Conservation (phyloP, 306 rosid species). For the Vicia sativa region DNA sequence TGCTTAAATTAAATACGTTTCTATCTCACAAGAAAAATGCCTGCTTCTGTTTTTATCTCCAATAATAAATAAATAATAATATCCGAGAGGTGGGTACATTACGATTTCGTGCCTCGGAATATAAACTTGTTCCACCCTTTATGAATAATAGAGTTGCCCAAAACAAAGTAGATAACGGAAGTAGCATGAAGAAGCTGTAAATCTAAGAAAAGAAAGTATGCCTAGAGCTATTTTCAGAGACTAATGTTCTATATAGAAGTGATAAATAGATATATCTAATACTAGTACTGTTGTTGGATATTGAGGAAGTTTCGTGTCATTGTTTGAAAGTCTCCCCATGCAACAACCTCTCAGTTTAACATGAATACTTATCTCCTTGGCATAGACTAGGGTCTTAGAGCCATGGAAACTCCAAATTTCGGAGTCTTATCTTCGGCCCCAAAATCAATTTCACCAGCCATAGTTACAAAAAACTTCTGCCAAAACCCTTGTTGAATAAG, state of each 20-base stretch:
- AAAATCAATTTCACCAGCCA: conserved; percentile 68
- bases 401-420: conserved; percentile 62
- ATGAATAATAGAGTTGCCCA: conserved; percentile 16
- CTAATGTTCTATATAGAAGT: conserved; percentile 21
- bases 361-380: conserved; percentile 4
- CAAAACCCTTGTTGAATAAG: conserved; percentile 61
- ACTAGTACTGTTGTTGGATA: conserved; percentile 32
- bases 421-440: conserved; percentile 38
- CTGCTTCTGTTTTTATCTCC: not conserved
- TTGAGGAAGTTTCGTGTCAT: conserved; percentile 30
- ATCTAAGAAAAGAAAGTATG: conserved; percentile 12
- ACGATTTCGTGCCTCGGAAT: conserved; percentile 6
- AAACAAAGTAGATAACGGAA: conserved; percentile 11
- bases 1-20: no score
- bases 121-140: conserved; percentile 15
- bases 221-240: conserved; percentile 19
- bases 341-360: conserved; percentile 36
- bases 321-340: conserved; percentile 13
- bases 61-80: not conserved
- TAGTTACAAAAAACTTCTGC: conserved; percentile 49
- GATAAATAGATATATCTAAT: conserved; percentile 21
- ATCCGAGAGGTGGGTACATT: conserved; percentile 1
- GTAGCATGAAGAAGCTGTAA: conserved; percentile 9
- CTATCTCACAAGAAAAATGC: conserved; percentile 2
- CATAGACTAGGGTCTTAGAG: conserved; percentile 49